Conservation (phyloP, 495 filamentous ascomycete genomes). For the Penicillium angulare region DNA sequence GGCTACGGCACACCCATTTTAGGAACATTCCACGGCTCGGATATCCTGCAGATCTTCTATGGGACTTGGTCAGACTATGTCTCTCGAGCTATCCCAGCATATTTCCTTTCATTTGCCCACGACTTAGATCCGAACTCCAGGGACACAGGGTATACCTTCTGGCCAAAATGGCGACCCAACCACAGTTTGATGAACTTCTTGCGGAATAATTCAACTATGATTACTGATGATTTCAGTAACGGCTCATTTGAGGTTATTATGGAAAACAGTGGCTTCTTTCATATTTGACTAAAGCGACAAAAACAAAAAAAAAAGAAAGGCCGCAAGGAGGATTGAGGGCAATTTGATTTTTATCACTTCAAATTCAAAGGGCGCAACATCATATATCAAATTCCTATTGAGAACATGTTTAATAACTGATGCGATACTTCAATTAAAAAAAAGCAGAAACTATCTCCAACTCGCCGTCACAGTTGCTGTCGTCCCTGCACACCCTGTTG, state of each 20-base stretch:
- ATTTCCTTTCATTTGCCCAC: slow-evolving; percentile 66
- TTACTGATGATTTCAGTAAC: slow-evolving; percentile 61
- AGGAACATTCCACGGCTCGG: slow-evolving; percentile 70
- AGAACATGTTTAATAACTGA: too few relatives aligned
- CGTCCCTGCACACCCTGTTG: slow-evolving; percentile 40
- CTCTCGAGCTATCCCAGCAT: slow-evolving; percentile 55
- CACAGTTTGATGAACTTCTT: slow-evolving; percentile 59
- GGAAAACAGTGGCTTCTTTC: slow-evolving; percentile 42
- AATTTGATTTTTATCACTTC: too few relatives aligned
- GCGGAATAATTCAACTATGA: slow-evolving; percentile 35
- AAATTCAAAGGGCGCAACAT: too few relatives aligned
- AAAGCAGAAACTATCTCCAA: slow-evolving; percentile 20
- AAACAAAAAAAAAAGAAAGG: too few relatives aligned
- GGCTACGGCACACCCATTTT: slow-evolving; percentile 65
- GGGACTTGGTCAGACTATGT: slow-evolving; percentile 61
- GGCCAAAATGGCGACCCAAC: slow-evolving; percentile 60
- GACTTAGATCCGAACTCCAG: slow-evolving; percentile 60
- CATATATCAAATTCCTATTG: too few relatives aligned
- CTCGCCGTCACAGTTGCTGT: slow-evolving; percentile 33
- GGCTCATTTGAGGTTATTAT: slow-evolving; percentile 47
- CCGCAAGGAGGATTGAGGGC: too few relatives aligned
- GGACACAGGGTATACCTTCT: slow-evolving; percentile 40
- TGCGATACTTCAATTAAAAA: too few relatives aligned
- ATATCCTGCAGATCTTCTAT: slow-evolving; percentile 65
- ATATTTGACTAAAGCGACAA: too few relatives aligned